These are phyloP conservation scores for Inga laurina DNA, from an alignment of 306 rosid species.

Conservation along the genomic window DNA sequence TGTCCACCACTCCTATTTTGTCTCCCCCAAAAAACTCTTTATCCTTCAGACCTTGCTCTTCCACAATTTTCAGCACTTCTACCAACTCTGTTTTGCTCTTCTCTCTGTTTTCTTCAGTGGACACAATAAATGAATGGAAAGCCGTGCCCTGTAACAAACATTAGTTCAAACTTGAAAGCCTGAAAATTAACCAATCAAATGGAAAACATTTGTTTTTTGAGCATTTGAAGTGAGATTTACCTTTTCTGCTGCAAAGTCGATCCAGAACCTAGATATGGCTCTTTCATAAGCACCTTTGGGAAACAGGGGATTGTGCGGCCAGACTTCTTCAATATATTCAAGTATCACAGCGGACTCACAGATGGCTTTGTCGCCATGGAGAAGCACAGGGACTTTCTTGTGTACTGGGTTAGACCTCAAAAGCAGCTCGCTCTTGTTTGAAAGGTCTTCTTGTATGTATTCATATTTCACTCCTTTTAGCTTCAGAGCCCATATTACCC, in stretches of 20 bases:
- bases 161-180: neutral
- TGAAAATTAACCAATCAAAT: neutral
- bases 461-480: constrained; percentile 4
- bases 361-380: constrained; percentile 31
- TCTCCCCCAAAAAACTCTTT: neutral
- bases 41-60: neutral
- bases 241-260: constrained; percentile 21
- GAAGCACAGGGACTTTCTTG: constrained; percentile 38
- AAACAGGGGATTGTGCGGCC: constrained; percentile 30
- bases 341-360: constrained; percentile 30
- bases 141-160: neutral
- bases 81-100: constrained; percentile 13
- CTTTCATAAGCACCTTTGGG: constrained; percentile 30
- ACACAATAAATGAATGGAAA: neutral
- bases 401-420: constrained; percentile 30
- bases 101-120: constrained; percentile 24
- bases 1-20: neutral
- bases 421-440: constrained; percentile 14
- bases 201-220: neutral
- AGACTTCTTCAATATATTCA: constrained; percentile 37
- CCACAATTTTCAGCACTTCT: constrained; percentile 6
- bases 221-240: neutral
- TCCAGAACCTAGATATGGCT: constrained; percentile 40
- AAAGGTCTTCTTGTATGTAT: constrained; percentile 23
- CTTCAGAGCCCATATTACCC: constrained; percentile 12